Conservation (phyloP, 768 basidiomycete species). For the Phylloporus arenicola region DNA sequence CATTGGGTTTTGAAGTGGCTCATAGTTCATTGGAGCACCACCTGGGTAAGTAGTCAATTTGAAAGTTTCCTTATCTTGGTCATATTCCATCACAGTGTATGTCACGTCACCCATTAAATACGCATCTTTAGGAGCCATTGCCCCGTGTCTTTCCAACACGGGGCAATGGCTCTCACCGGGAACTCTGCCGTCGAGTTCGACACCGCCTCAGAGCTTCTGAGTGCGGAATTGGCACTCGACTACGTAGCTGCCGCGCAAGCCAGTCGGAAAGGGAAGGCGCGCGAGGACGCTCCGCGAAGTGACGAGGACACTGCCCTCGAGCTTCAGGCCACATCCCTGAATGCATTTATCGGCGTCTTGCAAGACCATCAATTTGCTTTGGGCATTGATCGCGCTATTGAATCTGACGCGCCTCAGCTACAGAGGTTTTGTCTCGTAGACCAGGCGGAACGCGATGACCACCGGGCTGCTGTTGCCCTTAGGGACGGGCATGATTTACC, state of each 20-base stretch:
- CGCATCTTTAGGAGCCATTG: background rate
- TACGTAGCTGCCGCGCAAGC: slow-evolving; percentile 36
- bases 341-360: slow-evolving; percentile 25
- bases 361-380: slow-evolving; percentile 37
- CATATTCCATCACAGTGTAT: background rate
- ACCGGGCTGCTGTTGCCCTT: slow-evolving; percentile 36
- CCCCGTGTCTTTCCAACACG: no score
- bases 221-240: slow-evolving; percentile 37
- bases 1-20: no score
- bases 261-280: slow-evolving; percentile 35
- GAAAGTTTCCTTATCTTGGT: no score
- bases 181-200: slow-evolving; percentile 26
- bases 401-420: slow-evolving; percentile 31
- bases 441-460: slow-evolving; percentile 38
- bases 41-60: no score
- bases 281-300: slow-evolving; percentile 25
- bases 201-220: slow-evolving; percentile 34
- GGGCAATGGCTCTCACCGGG: slow-evolving; percentile 2
- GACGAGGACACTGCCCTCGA: slow-evolving; percentile 46
- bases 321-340: slow-evolving; percentile 35
- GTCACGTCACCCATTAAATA: background rate
- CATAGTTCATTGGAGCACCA: no score
- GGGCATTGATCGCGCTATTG: slow-evolving; percentile 40
- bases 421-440: slow-evolving; percentile 31
- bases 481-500: slow-evolving; percentile 23